Percentiles rank a stretch among this genome's conserved stretches.
Evolutionary conservation across 495 filamentous ascomycete species (phyloP).

Genomic region (Tuber indicum): DNA sequence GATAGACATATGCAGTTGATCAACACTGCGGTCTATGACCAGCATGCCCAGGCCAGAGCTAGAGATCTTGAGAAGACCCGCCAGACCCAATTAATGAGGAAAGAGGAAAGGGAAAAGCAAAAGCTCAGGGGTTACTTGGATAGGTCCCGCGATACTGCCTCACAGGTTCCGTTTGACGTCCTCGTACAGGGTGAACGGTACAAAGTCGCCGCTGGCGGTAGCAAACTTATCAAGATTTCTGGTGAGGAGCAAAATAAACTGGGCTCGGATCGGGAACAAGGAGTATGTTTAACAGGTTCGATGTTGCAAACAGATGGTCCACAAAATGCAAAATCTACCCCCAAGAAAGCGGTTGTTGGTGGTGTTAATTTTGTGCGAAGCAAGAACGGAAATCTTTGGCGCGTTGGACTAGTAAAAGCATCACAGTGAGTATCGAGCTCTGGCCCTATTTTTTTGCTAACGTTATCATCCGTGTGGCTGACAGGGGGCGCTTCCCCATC

Average conservation of each 20-base stretch:
- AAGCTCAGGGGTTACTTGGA: slow-evolving; percentile 50
- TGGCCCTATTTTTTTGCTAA: slow-evolving; percentile 13
- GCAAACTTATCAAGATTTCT: slow-evolving; percentile 70
- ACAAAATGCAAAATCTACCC: slow-evolving; percentile 62
- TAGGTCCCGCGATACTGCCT: slow-evolving; percentile 32
- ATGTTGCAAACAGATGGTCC: slow-evolving; percentile 50
- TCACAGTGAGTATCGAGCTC: slow-evolving; percentile 53
- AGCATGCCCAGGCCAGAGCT: slow-evolving; percentile 60
- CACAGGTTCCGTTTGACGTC: slow-evolving; percentile 56
- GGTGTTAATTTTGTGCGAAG: slow-evolving; percentile 84
- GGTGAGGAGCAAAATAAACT: slow-evolving; percentile 51
- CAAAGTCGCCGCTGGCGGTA: slow-evolving; percentile 66
- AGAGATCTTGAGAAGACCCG: slow-evolving; percentile 69
- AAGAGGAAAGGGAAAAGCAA: slow-evolving; percentile 59
- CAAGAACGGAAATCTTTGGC: slow-evolving; percentile 85
- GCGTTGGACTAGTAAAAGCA: slow-evolving; percentile 60
- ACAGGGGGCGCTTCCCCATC: slow-evolving; percentile 9
- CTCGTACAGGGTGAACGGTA: slow-evolving; percentile 71
- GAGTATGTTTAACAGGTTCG: slow-evolving; percentile 27
- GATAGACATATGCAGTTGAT: slow-evolving; percentile 87
- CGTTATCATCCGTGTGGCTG: slow-evolving; percentile 36
- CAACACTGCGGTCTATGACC: slow-evolving; percentile 74
- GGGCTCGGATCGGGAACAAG: slow-evolving; percentile 19
- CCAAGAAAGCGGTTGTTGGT: slow-evolving; percentile 67
- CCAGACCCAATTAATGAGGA: slow-evolving; percentile 54